Percentiles rank a stretch among this genome's conserved stretches.
Evolutionary conservation across 2,329 filamentous ascomycete species (phyloP).

Genomic region (Mariannaea sp.): DNA sequence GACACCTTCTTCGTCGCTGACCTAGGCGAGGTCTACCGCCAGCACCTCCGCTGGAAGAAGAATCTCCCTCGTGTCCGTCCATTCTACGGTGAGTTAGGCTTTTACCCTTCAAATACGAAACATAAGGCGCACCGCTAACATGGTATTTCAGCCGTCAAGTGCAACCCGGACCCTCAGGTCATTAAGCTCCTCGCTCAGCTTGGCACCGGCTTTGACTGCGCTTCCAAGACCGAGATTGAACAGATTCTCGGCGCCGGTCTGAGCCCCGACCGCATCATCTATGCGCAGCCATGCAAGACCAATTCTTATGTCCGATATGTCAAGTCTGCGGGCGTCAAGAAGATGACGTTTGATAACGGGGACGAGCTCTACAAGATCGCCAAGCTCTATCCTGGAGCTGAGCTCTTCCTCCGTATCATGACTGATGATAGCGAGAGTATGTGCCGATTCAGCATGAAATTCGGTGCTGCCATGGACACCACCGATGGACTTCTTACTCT

Average conservation of each 20-base stretch:
- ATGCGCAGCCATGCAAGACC: slow-evolving; percentile 99
- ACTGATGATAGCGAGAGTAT: slow-evolving; percentile 95
- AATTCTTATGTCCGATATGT: slow-evolving; percentile 96
- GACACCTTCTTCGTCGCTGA: slow-evolving; percentile 98
- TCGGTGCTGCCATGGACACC: slow-evolving; percentile 86
- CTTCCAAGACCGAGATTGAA: slow-evolving; percentile 96
- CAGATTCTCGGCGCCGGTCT: slow-evolving; percentile 83
- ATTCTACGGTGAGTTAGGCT: slow-evolving; percentile 76
- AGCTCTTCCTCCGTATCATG: slow-evolving; percentile 91
- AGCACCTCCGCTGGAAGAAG: slow-evolving; percentile 97
- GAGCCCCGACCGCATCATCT: slow-evolving; percentile 91
- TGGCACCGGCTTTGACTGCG: slow-evolving; percentile 96
- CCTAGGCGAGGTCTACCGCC: slow-evolving; percentile 96
- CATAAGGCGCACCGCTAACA: slow-evolving; percentile 7
- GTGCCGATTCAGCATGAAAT: slow-evolving; percentile 96
- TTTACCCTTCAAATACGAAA: neutral
- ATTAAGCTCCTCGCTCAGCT: slow-evolving; percentile 85
- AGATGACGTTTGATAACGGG: slow-evolving; percentile 99
- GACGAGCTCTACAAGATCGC: slow-evolving; percentile 99
- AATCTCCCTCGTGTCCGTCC: slow-evolving; percentile 91
- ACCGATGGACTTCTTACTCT: slow-evolving; percentile 77
- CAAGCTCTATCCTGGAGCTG: slow-evolving; percentile 83
- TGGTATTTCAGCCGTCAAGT: slow-evolving; percentile 81
- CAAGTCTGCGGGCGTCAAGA: slow-evolving; percentile 80
- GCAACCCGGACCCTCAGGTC: slow-evolving; percentile 92